phyloP scores from a whole-genome alignment of 768 basidiomycete species.

The Leccinum arenicola region DNA sequence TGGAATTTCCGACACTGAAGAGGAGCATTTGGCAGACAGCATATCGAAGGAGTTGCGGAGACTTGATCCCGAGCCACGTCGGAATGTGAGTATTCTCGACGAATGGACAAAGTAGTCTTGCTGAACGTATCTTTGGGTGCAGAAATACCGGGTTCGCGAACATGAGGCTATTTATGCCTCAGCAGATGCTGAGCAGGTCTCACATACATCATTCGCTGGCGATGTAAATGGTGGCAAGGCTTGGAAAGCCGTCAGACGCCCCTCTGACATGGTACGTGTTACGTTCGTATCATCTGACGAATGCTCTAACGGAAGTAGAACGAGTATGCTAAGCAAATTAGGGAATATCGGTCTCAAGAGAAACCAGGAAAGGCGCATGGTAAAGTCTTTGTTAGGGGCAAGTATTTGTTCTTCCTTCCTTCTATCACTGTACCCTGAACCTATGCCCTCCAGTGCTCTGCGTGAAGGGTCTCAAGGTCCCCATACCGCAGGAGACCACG shows the following conservation, averaged over 20 bases:
- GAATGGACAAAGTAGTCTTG: neutral
- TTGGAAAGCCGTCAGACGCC: conserved; percentile 84
- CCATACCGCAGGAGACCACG: conserved; percentile 74
- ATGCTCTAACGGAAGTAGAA: conserved; percentile 51
- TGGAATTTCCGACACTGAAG: conserved; percentile 38
- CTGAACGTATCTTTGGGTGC: conserved; percentile 15
- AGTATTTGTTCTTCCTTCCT: conserved; percentile 14
- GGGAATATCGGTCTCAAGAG: conserved; percentile 73
- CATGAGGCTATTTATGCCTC: conserved; percentile 81
- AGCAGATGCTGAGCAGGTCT: conserved; percentile 66
- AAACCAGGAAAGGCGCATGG: conserved; percentile 80
- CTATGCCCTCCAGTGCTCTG: conserved; percentile 56
- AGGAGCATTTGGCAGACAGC: conserved; percentile 60
- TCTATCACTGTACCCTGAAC: neutral
- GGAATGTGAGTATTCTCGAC: conserved; percentile 21
- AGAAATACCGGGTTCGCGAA: conserved; percentile 83
- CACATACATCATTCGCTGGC: conserved; percentile 70
- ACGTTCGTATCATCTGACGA: neutral
- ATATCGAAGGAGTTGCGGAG: conserved; percentile 74
- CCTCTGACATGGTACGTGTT: conserved; percentile 85
- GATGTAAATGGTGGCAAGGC: conserved; percentile 80
- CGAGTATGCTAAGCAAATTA: conserved; percentile 90
- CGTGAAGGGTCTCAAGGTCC: conserved; percentile 69
- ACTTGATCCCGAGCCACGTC: conserved; percentile 37
- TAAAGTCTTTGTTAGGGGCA: conserved; percentile 93